Conservation (phyloP, 345 rosid species). For the Salix dunnii region DNA sequence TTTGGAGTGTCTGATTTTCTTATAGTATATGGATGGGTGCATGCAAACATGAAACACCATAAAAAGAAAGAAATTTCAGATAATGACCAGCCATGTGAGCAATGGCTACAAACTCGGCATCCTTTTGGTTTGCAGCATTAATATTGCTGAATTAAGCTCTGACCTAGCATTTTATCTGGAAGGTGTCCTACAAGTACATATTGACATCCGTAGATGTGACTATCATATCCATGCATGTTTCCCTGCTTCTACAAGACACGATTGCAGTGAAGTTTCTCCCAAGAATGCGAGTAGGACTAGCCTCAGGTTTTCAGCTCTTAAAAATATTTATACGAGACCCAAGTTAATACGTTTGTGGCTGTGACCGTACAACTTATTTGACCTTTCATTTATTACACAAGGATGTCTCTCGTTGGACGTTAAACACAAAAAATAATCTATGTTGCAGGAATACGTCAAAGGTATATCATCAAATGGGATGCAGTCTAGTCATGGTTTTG, state of each 20-base stretch:
- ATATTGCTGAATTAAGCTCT: neutral
- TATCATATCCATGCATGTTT: neutral
- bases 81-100: neutral
- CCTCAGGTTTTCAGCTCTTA: neutral
- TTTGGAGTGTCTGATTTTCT: neutral
- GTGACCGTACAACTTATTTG: neutral
- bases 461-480: conserved; percentile 89
- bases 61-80: neutral
- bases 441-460: conserved; percentile 78
- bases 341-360: neutral
- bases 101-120: neutral
- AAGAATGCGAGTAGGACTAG: neutral
- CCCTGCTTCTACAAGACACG: neutral
- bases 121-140: neutral
- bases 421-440: neutral
- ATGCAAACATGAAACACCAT: neutral
- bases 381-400: neutral
- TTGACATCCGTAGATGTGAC: neutral
- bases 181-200: neutral
- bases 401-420: conserved; percentile 3
- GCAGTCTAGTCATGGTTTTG: conserved; percentile 82
- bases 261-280: neutral
- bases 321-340: neutral
- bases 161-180: neutral
- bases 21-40: neutral